Conservation (phyloP, 768 basidiomycete species). For the Russula griseocarnosa region DNA sequence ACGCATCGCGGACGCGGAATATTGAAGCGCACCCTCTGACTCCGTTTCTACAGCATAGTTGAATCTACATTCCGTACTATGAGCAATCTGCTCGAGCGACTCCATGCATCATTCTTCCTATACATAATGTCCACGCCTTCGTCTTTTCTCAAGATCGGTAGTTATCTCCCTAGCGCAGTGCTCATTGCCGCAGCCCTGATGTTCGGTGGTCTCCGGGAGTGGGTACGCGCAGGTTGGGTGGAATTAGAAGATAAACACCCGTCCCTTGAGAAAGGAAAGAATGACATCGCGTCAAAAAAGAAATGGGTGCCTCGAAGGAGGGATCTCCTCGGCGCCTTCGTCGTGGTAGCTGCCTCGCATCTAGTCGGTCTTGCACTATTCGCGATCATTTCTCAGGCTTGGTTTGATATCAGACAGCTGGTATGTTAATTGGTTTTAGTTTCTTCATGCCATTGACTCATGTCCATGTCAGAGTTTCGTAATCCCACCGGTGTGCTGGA, state of each 20-base stretch:
- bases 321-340: conserved; percentile 51
- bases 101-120: conserved; percentile 98
- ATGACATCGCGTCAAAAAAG: conserved; percentile 1
- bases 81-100: conserved; percentile 92
- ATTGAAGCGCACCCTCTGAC: background rate
- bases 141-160: conserved; percentile 84
- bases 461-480: conserved; percentile 4
- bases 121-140: conserved; percentile 68
- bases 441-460: background rate
- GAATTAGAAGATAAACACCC: conserved; percentile 17
- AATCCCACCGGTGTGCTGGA: conserved; percentile 2
- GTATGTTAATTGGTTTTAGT: conserved; percentile 36
- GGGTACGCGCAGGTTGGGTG: conserved; percentile 65
- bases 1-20: conserved; percentile 30
- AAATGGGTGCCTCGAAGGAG: conserved; percentile 48
- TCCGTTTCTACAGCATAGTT: conserved; percentile 48
- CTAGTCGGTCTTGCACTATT: conserved; percentile 52
- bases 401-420: conserved; percentile 41
- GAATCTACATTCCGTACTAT: conserved; percentile 87
- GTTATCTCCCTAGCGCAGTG: conserved; percentile 84
- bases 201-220: conserved; percentile 70
- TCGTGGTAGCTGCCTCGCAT: conserved; percentile 57
- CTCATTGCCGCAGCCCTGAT: conserved; percentile 83
- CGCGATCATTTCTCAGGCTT: conserved; percentile 42
- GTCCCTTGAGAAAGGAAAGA: background rate